A percentile compares a stretch with the other conserved stretches of the same genome.
phyloP scores from a whole-genome alignment of 495 filamentous ascomycete genomes.

The Aspergillus cavernicola region DNA sequence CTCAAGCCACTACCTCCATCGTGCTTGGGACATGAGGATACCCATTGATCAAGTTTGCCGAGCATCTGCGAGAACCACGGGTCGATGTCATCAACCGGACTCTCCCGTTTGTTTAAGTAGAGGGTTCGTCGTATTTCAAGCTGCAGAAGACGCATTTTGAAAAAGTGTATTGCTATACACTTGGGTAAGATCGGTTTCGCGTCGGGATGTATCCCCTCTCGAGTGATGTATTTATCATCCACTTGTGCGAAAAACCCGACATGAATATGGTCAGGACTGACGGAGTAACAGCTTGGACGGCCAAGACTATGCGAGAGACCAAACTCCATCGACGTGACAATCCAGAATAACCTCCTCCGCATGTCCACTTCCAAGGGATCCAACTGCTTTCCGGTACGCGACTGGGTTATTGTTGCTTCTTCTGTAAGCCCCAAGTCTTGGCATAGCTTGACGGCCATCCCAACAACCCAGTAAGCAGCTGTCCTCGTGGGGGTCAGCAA shows the following conservation, averaged over 20 bases:
- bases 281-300: constrained; percentile 76
- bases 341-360: constrained; percentile 83
- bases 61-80: constrained; percentile 84
- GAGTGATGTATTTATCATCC: constrained; percentile 75
- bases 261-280: constrained; percentile 71
- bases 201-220: constrained; percentile 67
- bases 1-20: constrained; percentile 63
- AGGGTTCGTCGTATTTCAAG: constrained; percentile 79
- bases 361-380: constrained; percentile 78
- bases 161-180: constrained; percentile 84
- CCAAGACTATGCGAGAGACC: constrained; percentile 84
- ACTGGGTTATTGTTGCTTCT: constrained; percentile 72
- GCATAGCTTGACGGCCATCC: constrained; percentile 76
- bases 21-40: constrained; percentile 53
- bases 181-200: constrained; percentile 69
- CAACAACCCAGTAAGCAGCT: constrained; percentile 86
- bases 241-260: constrained; percentile 76
- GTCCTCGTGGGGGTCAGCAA: constrained; percentile 85
- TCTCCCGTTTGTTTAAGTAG: constrained; percentile 72
- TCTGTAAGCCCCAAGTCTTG: constrained; percentile 82
- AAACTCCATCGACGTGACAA: constrained; percentile 77
- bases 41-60: constrained; percentile 72
- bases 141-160: constrained; percentile 85
- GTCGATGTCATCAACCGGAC: constrained; percentile 69
- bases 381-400: constrained; percentile 40